A percentile compares a stretch with the other conserved stretches of the same genome.
Evolutionary conservation across 2,329 filamentous ascomycete species (phyloP).

Genomic region (Lasiodiplodia hormozganensis): DNA sequence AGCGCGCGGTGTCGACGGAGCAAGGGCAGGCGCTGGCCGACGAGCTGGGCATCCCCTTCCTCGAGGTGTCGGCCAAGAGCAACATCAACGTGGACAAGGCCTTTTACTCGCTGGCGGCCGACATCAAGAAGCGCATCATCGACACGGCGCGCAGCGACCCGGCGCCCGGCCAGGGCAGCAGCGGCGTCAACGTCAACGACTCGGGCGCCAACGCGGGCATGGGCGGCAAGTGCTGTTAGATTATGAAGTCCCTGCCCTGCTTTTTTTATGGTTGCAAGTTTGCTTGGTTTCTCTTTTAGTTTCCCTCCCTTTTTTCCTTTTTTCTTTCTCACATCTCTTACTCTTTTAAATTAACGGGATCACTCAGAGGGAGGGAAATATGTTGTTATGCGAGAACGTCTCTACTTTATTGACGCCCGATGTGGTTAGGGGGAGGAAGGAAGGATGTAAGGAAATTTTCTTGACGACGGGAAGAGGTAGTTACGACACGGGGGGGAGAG

Average conservation of each 20-base stretch:
- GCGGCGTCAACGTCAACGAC: slow-evolving; percentile 44
- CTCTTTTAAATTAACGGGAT: slow-evolving; percentile 16
- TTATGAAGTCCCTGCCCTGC: slow-evolving; percentile 1
- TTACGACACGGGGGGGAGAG: not conserved
- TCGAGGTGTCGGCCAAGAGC: slow-evolving; percentile 97
- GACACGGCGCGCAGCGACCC: slow-evolving; percentile 84
- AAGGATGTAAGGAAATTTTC: not conserved
- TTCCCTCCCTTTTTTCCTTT: slow-evolving; percentile 6
- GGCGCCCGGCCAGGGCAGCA: slow-evolving; percentile 49
- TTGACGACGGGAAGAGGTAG: slow-evolving; percentile 2
- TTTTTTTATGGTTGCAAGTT: slow-evolving; percentile 11
- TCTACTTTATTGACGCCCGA: slow-evolving; percentile 15
- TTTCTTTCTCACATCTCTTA: slow-evolving; percentile 5
- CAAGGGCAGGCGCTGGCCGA: slow-evolving; percentile 92
- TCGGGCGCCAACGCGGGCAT: slow-evolving; percentile 38
- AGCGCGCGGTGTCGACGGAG: slow-evolving; percentile 91
- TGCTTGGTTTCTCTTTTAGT: not conserved
- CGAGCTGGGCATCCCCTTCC: slow-evolving; percentile 96
- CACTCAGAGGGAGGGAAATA: slow-evolving; percentile 16
- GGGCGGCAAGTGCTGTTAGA: slow-evolving; percentile 49
- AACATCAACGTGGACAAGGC: slow-evolving; percentile 99
- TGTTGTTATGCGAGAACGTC: slow-evolving; percentile 24
- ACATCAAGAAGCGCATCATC: slow-evolving; percentile 98
- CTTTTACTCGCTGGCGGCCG: slow-evolving; percentile 91
- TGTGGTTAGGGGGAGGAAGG: not conserved